Evolutionary conservation across 129 eudicot species (phyloP).

Genomic region (Oenanthe sinensis): DNA sequence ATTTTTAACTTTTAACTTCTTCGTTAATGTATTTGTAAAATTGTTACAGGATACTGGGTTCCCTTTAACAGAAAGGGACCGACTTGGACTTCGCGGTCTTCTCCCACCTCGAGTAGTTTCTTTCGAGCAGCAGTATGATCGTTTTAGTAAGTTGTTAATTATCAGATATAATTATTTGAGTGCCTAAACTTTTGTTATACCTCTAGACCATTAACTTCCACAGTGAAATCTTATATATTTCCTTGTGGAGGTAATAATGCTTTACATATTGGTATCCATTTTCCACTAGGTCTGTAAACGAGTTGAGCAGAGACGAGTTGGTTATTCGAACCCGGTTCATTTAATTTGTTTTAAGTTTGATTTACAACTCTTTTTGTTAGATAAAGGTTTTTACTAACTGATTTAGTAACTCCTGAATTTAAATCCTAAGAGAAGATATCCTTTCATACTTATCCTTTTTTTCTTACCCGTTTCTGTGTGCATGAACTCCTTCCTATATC

Average conservation of each 20-base stretch:
- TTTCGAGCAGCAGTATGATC: constrained; percentile 93
- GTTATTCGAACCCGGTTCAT: too few relatives aligned
- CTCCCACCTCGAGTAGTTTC: constrained; percentile 97
- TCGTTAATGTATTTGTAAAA: not conserved
- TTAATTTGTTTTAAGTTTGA: too few relatives aligned
- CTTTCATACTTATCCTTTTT: not conserved
- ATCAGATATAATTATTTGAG: not conserved
- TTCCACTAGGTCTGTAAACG: not conserved
- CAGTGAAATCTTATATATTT: not conserved
- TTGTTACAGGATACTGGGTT: constrained; percentile 85
- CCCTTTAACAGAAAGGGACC: constrained; percentile 95
- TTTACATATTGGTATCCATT: not conserved
- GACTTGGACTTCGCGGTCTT: constrained; percentile 97
- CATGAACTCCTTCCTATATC: not conserved
- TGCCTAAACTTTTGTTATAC: not conserved
- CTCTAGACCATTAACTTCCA: not conserved
- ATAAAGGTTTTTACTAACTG: not conserved
- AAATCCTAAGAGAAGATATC: too few relatives aligned
- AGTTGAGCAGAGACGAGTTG: too few relatives aligned
- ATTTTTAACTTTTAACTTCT: not conserved
- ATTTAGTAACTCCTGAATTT: not conserved
- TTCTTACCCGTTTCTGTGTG: not conserved
- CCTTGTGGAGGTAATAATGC: not conserved
- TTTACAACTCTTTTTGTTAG: not conserved
- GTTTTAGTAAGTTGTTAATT: constrained; percentile 66